These are phyloP conservation scores for Emmonsia crescens DNA, from an alignment of 2,329 filamentous ascomycete species.

Conservation along the genomic window DNA sequence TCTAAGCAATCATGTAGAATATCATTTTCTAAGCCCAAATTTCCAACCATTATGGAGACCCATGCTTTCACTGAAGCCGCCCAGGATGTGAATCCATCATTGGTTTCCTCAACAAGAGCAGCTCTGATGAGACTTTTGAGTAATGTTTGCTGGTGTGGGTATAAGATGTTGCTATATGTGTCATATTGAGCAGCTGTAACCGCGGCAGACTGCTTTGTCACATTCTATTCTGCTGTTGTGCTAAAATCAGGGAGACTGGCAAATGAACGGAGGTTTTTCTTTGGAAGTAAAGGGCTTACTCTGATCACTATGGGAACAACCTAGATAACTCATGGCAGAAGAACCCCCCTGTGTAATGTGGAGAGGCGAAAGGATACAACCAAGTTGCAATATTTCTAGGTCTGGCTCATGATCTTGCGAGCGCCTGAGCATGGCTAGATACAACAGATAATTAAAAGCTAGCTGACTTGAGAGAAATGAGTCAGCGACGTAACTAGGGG, in stretches of 20 bases:
- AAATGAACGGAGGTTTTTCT: conserved; percentile 4
- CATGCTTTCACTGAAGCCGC: conserved; percentile 1
- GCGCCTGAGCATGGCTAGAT: conserved; percentile 4
- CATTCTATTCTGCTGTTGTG: conserved; percentile 3
- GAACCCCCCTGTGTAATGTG: conserved; percentile 10
- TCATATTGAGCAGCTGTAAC: conserved; percentile 6
- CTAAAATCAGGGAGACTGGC: conserved; percentile 7
- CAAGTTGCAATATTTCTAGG: conserved; percentile 16
- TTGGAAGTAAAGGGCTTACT: conserved; percentile 2
- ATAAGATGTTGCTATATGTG: conserved; percentile 9
- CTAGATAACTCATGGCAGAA: conserved; percentile 5
- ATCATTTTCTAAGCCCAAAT: conserved; percentile 3
- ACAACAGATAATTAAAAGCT: neutral
- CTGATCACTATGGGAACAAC: conserved; percentile 3
- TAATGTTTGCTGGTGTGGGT: conserved; percentile 8
- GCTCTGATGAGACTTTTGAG: conserved; percentile 6
- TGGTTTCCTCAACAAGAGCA: conserved; percentile 3
- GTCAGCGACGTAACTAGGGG: neutral
- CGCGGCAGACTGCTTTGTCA: neutral
- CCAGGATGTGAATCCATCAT: conserved; percentile 1
- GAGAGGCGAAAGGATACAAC: conserved; percentile 16
- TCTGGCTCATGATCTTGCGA: neutral
- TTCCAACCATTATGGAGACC: conserved; percentile 4
- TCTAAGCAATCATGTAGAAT: conserved; percentile 4
- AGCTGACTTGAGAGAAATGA: neutral